A percentile compares a stretch with the other conserved stretches of the same genome.
Evolutionary conservation across 2,329 filamentous ascomycete genomes (phyloP).

Genomic region (Helotiales sp.): DNA sequence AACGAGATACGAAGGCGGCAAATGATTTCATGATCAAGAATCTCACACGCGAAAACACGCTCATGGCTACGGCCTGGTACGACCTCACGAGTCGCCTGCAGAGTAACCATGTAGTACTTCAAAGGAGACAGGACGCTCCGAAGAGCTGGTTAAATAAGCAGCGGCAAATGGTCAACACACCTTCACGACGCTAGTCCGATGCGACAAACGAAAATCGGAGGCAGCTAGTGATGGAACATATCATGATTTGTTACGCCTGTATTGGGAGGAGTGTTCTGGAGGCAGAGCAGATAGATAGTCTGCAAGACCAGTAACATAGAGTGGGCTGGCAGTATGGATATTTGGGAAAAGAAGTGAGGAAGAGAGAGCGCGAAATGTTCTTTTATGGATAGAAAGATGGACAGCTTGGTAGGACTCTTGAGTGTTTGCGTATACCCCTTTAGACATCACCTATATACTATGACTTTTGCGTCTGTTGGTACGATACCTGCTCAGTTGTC

Average conservation of each 20-base stretch:
- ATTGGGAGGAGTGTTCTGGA: slow-evolving; percentile 13
- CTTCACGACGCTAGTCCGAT: slow-evolving; percentile 37
- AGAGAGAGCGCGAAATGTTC: background rate
- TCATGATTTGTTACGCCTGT: slow-evolving; percentile 12
- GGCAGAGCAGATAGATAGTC: slow-evolving; percentile 8
- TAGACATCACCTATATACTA: slow-evolving; percentile 16
- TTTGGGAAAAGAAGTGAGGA: background rate
- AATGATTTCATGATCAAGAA: slow-evolving; percentile 51
- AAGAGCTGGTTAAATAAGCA: slow-evolving; percentile 87
- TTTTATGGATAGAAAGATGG: background rate
- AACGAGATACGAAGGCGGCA: slow-evolving; percentile 35
- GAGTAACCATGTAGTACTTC: slow-evolving; percentile 80
- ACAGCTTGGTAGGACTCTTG: slow-evolving; percentile 9
- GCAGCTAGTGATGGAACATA: background rate
- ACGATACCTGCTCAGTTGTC: background rate
- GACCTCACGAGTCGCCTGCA: slow-evolving; percentile 79
- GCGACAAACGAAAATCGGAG: background rate
- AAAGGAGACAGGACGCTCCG: slow-evolving; percentile 74
- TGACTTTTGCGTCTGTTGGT: background rate
- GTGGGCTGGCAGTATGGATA: slow-evolving; percentile 9
- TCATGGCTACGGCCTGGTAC: slow-evolving; percentile 87
- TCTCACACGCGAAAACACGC: slow-evolving; percentile 75
- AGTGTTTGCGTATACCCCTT: slow-evolving; percentile 18
- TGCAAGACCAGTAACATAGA: slow-evolving; percentile 13
- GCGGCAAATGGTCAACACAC: slow-evolving; percentile 67